Evolutionary conservation across 1,139 yeast genomes (phyloP), one percentile per base, ranked within the genome.

Genomic region (Pneumocystis carinii): DNA sequence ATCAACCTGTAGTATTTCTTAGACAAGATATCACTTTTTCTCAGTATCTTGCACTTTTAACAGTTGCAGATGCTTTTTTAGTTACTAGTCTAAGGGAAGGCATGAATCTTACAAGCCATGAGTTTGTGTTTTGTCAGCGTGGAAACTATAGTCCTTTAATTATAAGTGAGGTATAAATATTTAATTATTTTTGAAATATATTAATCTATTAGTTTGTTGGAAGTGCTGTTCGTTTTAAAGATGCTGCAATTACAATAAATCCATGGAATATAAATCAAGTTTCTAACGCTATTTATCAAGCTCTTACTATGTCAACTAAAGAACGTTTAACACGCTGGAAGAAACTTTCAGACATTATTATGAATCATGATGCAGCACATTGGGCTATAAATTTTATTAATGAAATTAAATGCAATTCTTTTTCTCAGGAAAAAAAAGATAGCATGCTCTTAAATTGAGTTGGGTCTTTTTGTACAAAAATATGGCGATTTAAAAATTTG

Each of bases 1-100:
- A 71, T 60, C 94, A 85, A 70, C 97, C 97, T 0, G 95, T 92
- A 8, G 90, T 89, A 2, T 79, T 90, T 57, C 77, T 92, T 63
- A 92, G 89, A 69, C 94, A 89, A 72, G 97, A 90, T 69, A 83
- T 92, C 66, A 90, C 84, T 41, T 92, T 88, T 72, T 86, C 85
- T 64, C 97, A 92, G 73, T 92, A 92, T 71, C 75, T 92, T 68
- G 97, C 96, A 0, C 76, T 92, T 64, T 81, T 87, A 64, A 78
- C 85, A 59, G 97, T 90, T 72, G 96, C 97, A 0, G 95, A 87
- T 69, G 79, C 83, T 1, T 92, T 92, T 72, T 84, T 87, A 42
- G 96, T 92, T 2, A 84, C 95, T 3, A 86, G 96, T 0, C 81
- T 92, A 79, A 83, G 98, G 72, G 99, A 94, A 74, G 98, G 98